Evolutionary conservation across 2,329 filamentous ascomycete species (phyloP).

Genomic region (Emericellopsis cladophorae): DNA sequence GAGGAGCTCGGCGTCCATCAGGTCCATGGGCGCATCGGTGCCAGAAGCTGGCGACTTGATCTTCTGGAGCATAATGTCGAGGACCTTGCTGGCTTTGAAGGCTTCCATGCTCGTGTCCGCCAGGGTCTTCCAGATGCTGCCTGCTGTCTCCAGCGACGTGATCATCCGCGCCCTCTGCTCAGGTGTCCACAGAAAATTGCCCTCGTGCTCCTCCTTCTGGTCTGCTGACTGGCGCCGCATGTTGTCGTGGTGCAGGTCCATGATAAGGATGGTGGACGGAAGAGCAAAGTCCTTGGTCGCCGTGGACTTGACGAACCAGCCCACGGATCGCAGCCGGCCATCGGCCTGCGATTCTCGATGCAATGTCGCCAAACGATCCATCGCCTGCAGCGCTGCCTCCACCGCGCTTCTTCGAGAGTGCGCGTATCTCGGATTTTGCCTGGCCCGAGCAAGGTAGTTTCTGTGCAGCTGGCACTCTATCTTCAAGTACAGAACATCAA

Average conservation of each 20-base stretch:
- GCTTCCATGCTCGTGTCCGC: constrained; percentile 76
- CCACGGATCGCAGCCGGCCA: constrained; percentile 59
- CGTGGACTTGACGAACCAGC: constrained; percentile 68
- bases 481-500: constrained; percentile 81
- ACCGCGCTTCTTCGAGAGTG: constrained; percentile 77
- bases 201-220: constrained; percentile 24
- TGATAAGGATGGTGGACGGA: constrained; percentile 70
- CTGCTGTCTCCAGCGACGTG: constrained; percentile 55
- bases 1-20: constrained; percentile 4
- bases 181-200: constrained; percentile 41
- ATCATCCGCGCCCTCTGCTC: constrained; percentile 65
- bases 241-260: constrained; percentile 68
- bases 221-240: constrained; percentile 23
- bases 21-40: neutral
- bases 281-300: constrained; percentile 78
- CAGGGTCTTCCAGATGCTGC: constrained; percentile 68
- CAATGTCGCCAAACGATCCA: constrained; percentile 65
- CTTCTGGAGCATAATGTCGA: constrained; percentile 78
- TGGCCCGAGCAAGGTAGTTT: constrained; percentile 69
- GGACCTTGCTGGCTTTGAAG: constrained; percentile 68
- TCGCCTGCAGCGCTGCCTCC: constrained; percentile 71
- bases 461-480: constrained; percentile 81
- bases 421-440: constrained; percentile 67
- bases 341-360: constrained; percentile 61
- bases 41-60: constrained; percentile 29